A percentile compares a stretch with the other conserved stretches of the same genome.
Evolutionary conservation across 345 rosid species (phyloP).

Genomic region (Conringia planisiliqua): DNA sequence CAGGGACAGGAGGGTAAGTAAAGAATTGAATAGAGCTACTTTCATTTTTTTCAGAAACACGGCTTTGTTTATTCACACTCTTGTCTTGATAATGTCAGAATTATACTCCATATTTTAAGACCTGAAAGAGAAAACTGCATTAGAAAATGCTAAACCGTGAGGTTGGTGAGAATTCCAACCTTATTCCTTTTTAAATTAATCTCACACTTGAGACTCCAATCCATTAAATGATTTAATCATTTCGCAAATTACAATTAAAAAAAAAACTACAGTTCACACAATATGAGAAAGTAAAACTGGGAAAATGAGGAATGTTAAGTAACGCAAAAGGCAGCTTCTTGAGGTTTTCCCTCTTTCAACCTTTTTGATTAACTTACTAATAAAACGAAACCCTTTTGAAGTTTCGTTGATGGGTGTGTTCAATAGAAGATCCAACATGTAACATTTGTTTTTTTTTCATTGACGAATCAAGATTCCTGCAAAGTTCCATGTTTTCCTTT

Average conservation of each 20-base stretch:
- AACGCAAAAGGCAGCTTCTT: not conserved
- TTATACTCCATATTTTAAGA: not conserved
- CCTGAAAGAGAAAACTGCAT: not conserved
- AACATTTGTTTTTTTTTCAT: not conserved
- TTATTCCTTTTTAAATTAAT: not conserved
- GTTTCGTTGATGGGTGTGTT: constrained; percentile 12
- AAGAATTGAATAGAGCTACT: not conserved
- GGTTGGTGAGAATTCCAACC: constrained; percentile 1
- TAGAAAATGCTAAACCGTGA: not conserved
- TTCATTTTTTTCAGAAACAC: not conserved
- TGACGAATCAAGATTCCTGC: not conserved
- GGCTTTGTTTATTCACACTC: constrained; percentile 7
- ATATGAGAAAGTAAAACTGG: not conserved
- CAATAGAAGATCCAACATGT: not conserved
- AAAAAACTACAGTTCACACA: not conserved
- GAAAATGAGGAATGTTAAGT: not conserved
- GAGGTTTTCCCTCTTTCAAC: not conserved
- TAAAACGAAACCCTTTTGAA: constrained; percentile 1
- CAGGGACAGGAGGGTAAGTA: not conserved
- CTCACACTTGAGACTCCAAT: too few relatives aligned
- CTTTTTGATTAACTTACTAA: not conserved
- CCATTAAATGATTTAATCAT: not conserved
- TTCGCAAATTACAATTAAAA: not conserved
- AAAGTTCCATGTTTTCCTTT: not conserved
- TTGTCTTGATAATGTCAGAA: not conserved